phyloP scores from a whole-genome alignment of 768 basidiomycete species.

The Macrolepiota dolichaula region DNA sequence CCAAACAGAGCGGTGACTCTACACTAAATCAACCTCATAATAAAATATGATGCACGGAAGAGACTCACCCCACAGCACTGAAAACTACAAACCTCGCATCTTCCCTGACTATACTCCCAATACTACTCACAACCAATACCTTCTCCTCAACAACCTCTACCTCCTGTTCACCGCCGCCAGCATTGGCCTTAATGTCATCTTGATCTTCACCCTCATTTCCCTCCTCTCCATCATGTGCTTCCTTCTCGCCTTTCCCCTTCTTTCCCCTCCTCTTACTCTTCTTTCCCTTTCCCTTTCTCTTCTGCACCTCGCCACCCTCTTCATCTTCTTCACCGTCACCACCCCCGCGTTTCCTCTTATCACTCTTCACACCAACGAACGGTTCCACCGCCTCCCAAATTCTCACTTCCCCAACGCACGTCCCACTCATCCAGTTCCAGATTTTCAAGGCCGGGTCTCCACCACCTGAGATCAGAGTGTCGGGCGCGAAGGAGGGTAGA shows the following conservation, averaged over 20 bases:
- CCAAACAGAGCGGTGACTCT: conserved; percentile 72
- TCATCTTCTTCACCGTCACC: conserved; percentile 21
- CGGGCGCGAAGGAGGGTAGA: conserved; percentile 45
- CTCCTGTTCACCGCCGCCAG: conserved; percentile 7
- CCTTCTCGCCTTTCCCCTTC: conserved; percentile 17
- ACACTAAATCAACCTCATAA: conserved; percentile 8
- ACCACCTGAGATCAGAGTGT: conserved; percentile 76
- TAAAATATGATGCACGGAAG: not conserved
- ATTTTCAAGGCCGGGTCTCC: conserved; percentile 76
- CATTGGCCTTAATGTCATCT: conserved; percentile 10
- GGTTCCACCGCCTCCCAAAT: conserved; percentile 47
- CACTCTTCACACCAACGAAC: conserved; percentile 39
- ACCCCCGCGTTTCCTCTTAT: conserved; percentile 27
- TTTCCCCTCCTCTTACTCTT: conserved; percentile 21
- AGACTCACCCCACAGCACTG: conserved; percentile 67
- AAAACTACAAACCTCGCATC: conserved; percentile 50
- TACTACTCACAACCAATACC: conserved; percentile 56
- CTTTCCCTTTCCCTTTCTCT: conserved; percentile 18
- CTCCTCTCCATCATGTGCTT: not conserved
- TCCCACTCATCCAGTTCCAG: conserved; percentile 78
- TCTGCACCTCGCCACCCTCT: conserved; percentile 17
- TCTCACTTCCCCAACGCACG: conserved; percentile 44
- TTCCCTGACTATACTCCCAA: conserved; percentile 42
- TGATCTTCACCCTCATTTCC: conserved; percentile 18
- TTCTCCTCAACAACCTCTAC: conserved; percentile 17